Evolutionary conservation across 2,329 filamentous ascomycete species (phyloP).

Genomic region (Diaporthe amygdali): DNA sequence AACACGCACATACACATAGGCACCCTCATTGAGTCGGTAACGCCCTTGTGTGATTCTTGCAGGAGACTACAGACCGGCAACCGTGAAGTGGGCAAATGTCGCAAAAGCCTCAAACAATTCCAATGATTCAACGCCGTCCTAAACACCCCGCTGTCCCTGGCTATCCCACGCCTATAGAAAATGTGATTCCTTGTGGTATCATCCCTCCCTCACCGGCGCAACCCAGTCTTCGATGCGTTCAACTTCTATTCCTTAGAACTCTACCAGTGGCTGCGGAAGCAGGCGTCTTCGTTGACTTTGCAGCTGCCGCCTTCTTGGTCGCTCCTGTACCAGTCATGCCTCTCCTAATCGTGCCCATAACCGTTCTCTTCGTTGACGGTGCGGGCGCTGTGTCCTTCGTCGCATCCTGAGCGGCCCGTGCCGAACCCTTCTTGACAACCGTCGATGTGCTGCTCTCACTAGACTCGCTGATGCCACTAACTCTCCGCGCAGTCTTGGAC

Average conservation of each 20-base stretch:
- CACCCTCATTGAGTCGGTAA: not conserved
- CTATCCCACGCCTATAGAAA: not conserved
- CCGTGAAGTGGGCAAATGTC: constrained; percentile 27
- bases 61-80: not conserved
- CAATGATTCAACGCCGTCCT: constrained; percentile 6
- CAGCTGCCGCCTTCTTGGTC: constrained; percentile 54
- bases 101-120: constrained; percentile 8
- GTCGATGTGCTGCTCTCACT: constrained; percentile 70
- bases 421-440: constrained; percentile 61
- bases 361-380: constrained; percentile 53
- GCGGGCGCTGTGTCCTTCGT: constrained; percentile 40
- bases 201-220: not conserved
- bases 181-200: not conserved
- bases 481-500: constrained; percentile 53
- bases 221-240: constrained; percentile 17
- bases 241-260: constrained; percentile 61
- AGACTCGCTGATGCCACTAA: constrained; percentile 65
- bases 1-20: not conserved
- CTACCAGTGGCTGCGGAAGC: constrained; percentile 48
- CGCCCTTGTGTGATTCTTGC: constrained; percentile 22
- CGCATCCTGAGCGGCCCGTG: constrained; percentile 36
- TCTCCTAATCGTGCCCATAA: constrained; percentile 60
- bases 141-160: constrained; percentile 3
- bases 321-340: constrained; percentile 49
- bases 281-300: constrained; percentile 42